Percentiles rank a stretch among this genome's conserved stretches.
These are phyloP conservation scores for Kwoniella botswanensis DNA, from an alignment of 768 basidiomycete species.

Conservation along the genomic window DNA sequence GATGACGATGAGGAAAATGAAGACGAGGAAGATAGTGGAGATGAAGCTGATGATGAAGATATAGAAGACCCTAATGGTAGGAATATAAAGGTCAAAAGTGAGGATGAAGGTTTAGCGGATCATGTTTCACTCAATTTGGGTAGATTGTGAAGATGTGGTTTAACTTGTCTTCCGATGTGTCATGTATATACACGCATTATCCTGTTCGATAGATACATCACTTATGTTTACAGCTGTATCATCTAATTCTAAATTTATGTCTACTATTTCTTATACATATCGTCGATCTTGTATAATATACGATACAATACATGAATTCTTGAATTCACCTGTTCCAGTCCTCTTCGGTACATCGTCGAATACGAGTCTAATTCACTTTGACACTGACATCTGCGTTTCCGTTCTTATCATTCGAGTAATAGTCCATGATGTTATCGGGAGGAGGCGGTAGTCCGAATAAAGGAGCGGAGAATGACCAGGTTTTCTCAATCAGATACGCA, in stretches of 20 bases:
- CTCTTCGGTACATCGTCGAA: too few relatives aligned
- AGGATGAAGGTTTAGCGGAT: constrained; percentile 19
- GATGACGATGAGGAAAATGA: constrained; percentile 13
- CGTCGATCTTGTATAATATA: constrained; percentile 1
- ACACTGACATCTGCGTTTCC: not conserved
- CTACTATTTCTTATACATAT: not conserved
- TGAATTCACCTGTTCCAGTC: too few relatives aligned
- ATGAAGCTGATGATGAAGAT: constrained; percentile 8
- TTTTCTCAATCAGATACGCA: constrained; percentile 25
- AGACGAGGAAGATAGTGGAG: not conserved
- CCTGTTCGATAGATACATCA: not conserved
- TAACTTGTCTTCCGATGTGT: too few relatives aligned
- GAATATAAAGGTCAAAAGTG: not conserved
- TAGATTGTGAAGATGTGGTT: not conserved
- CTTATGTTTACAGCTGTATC: not conserved
- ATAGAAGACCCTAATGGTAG: constrained; percentile 16
- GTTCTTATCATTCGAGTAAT: not conserved
- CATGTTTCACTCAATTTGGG: constrained; percentile 16
- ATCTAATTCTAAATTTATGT: constrained; percentile 1
- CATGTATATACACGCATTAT: not conserved
- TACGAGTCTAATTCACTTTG: constrained; percentile 5
- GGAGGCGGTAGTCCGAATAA: constrained; percentile 24
- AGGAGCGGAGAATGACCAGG: constrained; percentile 23
- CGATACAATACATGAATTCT: too few relatives aligned
- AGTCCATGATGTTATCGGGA: constrained; percentile 4